Evolutionary conservation across 305 asterid species (phyloP).

Genomic region (Fraxinus sp.): DNA sequence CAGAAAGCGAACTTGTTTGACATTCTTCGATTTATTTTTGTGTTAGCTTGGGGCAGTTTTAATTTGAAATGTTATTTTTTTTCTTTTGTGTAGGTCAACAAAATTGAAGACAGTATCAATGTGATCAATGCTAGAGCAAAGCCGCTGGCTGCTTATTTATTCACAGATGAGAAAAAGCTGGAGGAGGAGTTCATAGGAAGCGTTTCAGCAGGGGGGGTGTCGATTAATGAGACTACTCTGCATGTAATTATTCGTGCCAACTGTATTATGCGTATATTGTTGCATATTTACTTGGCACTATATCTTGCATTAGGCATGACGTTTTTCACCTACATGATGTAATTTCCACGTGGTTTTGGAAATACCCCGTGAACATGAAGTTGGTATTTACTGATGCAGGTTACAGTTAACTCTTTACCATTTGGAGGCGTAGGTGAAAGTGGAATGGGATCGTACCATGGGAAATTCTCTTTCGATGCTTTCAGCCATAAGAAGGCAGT

Average conservation of each 20-base stretch:
- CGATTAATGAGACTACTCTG: slow-evolving; percentile 60
- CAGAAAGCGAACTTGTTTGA: background rate
- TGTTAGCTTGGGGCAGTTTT: slow-evolving; percentile 1
- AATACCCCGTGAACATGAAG: background rate
- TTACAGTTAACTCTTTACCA: slow-evolving; percentile 38
- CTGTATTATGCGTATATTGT: background rate
- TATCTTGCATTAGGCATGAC: background rate
- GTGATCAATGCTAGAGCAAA: slow-evolving; percentile 66
- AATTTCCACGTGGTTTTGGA: background rate
- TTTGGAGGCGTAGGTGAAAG: slow-evolving; percentile 83
- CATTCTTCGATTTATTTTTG: background rate
- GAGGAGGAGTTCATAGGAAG: slow-evolving; percentile 58
- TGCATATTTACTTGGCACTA: background rate
- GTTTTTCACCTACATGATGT: background rate
- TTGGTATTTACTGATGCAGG: slow-evolving; percentile 21
- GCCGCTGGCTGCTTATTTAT: slow-evolving; percentile 88
- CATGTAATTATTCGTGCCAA: slow-evolving; percentile 48
- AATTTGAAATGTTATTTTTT: background rate
- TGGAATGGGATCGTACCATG: slow-evolving; percentile 76
- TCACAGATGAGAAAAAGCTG: slow-evolving; percentile 72
- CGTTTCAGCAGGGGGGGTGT: slow-evolving; percentile 75
- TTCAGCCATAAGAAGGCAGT: slow-evolving; percentile 83
- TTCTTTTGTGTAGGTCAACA: slow-evolving; percentile 51
- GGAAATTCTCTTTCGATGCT: slow-evolving; percentile 66
- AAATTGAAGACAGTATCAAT: slow-evolving; percentile 56